Percentiles rank a stretch among this genome's conserved stretches.
phyloP scores from a whole-genome alignment of 176 grass and related monocot genomes.

The Aegilops bicornis region DNA sequence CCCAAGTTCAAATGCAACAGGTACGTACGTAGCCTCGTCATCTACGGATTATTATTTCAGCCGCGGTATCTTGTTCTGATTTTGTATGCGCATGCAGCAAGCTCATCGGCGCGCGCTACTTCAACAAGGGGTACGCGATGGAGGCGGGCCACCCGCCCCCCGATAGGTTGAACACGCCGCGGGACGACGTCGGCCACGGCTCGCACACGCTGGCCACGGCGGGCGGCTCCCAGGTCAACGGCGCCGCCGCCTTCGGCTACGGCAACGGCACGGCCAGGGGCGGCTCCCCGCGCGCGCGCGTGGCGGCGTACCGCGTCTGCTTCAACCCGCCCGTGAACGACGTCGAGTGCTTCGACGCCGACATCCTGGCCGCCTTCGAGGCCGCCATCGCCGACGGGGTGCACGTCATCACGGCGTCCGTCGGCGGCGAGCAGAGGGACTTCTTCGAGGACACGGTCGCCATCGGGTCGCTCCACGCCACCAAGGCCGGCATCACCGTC shows the following conservation, averaged over 20 bases:
- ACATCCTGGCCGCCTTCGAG: conserved; percentile 66
- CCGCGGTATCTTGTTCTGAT: background rate
- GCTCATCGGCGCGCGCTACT: conserved; percentile 80
- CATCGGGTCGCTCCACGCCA: conserved; percentile 67
- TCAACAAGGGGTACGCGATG: conserved; percentile 56
- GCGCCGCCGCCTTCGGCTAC: conserved; percentile 39
- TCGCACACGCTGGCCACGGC: conserved; percentile 78
- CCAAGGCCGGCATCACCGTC: conserved; percentile 55
- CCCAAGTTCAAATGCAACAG: conserved; percentile 62
- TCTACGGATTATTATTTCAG: background rate
- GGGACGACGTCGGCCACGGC: conserved; percentile 61
- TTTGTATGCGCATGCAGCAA: conserved; percentile 43
- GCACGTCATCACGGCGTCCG: conserved; percentile 61
- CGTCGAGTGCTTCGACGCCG: conserved; percentile 59
- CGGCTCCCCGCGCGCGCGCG: conserved; percentile 60
- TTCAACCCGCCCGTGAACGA: conserved; percentile 48
- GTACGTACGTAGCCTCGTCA: background rate
- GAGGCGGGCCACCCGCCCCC: background rate
- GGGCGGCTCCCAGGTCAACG: conserved; percentile 42
- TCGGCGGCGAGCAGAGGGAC: conserved; percentile 34
- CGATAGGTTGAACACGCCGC: conserved; percentile 41
- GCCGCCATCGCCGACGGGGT: conserved; percentile 72
- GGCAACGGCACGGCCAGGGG: conserved; percentile 60
- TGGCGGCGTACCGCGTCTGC: conserved; percentile 69
- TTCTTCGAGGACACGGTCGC: conserved; percentile 52